phyloP scores from a whole-genome alignment of 352 stramenopile genomes.

The Poterioochromonas sp. region DNA sequence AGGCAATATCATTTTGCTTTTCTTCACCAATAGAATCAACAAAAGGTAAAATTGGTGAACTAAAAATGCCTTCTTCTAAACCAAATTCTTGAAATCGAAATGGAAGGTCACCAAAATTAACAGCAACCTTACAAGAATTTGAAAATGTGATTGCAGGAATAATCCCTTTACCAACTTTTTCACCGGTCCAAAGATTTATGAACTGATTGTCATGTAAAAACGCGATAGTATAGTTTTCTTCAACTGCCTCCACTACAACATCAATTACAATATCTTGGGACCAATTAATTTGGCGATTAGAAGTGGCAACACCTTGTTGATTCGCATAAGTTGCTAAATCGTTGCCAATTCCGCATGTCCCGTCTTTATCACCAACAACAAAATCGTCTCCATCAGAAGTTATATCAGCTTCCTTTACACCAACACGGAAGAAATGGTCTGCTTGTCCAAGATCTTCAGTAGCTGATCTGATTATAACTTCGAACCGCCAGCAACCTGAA shows the following conservation, averaged over 20 bases:
- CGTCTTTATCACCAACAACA: background rate
- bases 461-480: background rate
- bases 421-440: background rate
- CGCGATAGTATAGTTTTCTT: background rate
- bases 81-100: background rate
- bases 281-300: background rate
- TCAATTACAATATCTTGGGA: background rate
- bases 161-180: too few relatives aligned
- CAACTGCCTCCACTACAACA: background rate
- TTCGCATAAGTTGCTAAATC: too few relatives aligned
- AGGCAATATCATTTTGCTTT: too few relatives aligned
- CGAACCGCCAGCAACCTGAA: slow-evolving; percentile 1
- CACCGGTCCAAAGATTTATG: background rate
- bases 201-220: background rate
- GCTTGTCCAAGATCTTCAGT: background rate
- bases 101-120: background rate
- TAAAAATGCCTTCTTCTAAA: background rate
- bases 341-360: background rate
- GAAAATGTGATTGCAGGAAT: background rate
- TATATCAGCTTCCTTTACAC: background rate
- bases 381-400: too few relatives aligned
- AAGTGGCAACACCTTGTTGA: too few relatives aligned
- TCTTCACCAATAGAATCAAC: background rate
- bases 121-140: background rate
- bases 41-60: background rate